These are phyloP conservation scores for Xylariaceae sp. DNA, from an alignment of 2,329 filamentous ascomycete species.

Conservation along the genomic window DNA sequence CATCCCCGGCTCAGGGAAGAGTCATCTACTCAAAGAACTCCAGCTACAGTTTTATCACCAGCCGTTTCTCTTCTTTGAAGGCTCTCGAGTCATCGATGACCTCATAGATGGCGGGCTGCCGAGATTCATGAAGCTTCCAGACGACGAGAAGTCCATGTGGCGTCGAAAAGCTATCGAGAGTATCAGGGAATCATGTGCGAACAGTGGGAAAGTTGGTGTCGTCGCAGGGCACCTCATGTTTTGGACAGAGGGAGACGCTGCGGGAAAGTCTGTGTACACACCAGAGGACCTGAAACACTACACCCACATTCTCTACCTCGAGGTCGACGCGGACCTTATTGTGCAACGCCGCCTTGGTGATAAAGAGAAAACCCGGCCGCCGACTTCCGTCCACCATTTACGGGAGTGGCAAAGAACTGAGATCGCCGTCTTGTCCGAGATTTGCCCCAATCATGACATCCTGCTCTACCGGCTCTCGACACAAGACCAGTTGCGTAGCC, in stretches of 20 bases:
- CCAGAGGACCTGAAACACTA: constrained; percentile 41
- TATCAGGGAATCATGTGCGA: constrained; percentile 36
- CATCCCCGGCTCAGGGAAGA: constrained; percentile 22
- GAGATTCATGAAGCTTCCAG: constrained; percentile 39
- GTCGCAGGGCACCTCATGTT: constrained; percentile 54
- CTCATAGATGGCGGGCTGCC: constrained; percentile 42
- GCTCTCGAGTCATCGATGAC: constrained; percentile 42
- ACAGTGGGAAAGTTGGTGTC: constrained; percentile 36
- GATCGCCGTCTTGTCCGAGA: constrained; percentile 34
- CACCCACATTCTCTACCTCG: constrained; percentile 55
- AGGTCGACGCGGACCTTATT: constrained; percentile 36
- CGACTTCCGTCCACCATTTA: constrained; percentile 35
- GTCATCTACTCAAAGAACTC: constrained; percentile 34
- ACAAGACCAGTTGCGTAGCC: background rate
- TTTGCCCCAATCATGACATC: constrained; percentile 43
- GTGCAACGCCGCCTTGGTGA: constrained; percentile 36
- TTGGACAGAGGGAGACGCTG: constrained; percentile 37
- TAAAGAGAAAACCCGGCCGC: constrained; percentile 31
- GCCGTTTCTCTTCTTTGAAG: constrained; percentile 46
- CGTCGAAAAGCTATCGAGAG: constrained; percentile 42
- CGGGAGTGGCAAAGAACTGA: constrained; percentile 45
- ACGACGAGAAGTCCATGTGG: constrained; percentile 33
- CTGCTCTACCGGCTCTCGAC: constrained; percentile 36
- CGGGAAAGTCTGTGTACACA: constrained; percentile 37
- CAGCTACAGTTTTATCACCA: constrained; percentile 25